Conservation (phyloP, 73 alveolate genomes). For the Paramecium sonneborni region DNA sequence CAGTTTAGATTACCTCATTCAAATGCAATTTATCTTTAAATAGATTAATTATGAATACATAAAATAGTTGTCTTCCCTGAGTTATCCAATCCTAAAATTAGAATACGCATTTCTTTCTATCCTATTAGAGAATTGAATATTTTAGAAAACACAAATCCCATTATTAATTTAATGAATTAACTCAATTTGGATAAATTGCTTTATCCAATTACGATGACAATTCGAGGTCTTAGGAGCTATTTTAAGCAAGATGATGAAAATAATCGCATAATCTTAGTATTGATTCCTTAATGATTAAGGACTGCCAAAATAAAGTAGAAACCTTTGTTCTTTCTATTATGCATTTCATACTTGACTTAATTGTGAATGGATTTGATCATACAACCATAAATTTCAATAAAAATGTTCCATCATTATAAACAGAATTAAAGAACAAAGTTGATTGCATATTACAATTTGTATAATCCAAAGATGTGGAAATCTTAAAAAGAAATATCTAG, state of each 20-base stretch:
- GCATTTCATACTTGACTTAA: not conserved
- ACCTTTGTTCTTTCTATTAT: not conserved
- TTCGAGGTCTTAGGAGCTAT: not conserved
- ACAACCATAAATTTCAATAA: not conserved
- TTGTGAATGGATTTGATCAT: not conserved
- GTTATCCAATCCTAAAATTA: slow-evolving; percentile 85
- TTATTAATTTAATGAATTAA: not conserved
- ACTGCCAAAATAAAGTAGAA: not conserved
- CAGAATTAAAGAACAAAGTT: not conserved
- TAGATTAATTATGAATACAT: slow-evolving; percentile 51
- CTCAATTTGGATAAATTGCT: not conserved
- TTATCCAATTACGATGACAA: not conserved
- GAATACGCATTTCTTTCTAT: slow-evolving; percentile 75
- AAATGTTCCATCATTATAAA: not conserved
- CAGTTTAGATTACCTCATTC: slow-evolving; percentile 74
- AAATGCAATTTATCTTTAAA: slow-evolving; percentile 69
- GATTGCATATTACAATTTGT: not conserved
- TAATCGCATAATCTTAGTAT: not conserved
- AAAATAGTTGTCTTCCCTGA: slow-evolving; percentile 90
- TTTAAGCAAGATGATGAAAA: not conserved
- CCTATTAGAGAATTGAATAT: slow-evolving; percentile 77
- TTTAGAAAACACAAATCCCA: slow-evolving; percentile 85
- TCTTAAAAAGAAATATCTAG: not conserved
- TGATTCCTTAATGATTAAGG: not conserved
- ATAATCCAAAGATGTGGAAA: not conserved